Evolutionary conservation across 2,329 filamentous ascomycete genomes (phyloP).

Genomic region (Metarhizium sp.): DNA sequence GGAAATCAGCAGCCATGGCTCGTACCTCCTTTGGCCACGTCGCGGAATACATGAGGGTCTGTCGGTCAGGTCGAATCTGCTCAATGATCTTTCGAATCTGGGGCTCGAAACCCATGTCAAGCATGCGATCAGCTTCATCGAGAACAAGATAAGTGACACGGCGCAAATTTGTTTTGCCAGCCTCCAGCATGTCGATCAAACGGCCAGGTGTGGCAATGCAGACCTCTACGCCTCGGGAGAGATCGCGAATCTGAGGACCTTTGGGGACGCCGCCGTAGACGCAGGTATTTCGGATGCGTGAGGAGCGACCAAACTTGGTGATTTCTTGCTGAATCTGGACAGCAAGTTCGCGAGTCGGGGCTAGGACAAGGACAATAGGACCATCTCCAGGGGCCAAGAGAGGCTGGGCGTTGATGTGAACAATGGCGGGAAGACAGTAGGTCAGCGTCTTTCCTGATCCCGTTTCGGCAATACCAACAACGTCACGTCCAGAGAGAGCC

Average conservation of each 20-base stretch:
- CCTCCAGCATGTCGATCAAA: slow-evolving; percentile 97
- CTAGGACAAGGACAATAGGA: slow-evolving; percentile 91
- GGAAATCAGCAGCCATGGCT: slow-evolving; percentile 80
- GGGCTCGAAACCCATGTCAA: slow-evolving; percentile 99
- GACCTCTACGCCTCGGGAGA: slow-evolving; percentile 91
- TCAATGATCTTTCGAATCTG: slow-evolving; percentile 98
- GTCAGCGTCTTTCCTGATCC: slow-evolving; percentile 98
- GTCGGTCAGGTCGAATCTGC: slow-evolving; percentile 95
- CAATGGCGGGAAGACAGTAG: slow-evolving; percentile 95
- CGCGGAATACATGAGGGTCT: slow-evolving; percentile 99
- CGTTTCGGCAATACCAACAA: slow-evolving; percentile 98
- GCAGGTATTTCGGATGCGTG: slow-evolving; percentile 95
- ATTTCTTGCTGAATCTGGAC: slow-evolving; percentile 99
- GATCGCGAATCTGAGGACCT: slow-evolving; percentile 91
- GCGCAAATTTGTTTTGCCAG: slow-evolving; percentile 94
- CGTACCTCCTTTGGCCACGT: slow-evolving; percentile 99
- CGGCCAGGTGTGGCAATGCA: slow-evolving; percentile 97
- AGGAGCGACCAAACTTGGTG: slow-evolving; percentile 96
- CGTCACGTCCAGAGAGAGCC: slow-evolving; percentile 95
- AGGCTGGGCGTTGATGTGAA: slow-evolving; percentile 98
- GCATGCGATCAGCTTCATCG: slow-evolving; percentile 98
- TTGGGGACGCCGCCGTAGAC: slow-evolving; percentile 99
- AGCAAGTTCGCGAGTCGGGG: slow-evolving; percentile 92
- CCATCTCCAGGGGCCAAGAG: slow-evolving; percentile 91
- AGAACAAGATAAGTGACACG: slow-evolving; percentile 97